Percentiles rank a stretch among this genome's conserved stretches.
phyloP scores from a whole-genome alignment of 2,329 filamentous ascomycete genomes.

The Daldinia sp. region DNA sequence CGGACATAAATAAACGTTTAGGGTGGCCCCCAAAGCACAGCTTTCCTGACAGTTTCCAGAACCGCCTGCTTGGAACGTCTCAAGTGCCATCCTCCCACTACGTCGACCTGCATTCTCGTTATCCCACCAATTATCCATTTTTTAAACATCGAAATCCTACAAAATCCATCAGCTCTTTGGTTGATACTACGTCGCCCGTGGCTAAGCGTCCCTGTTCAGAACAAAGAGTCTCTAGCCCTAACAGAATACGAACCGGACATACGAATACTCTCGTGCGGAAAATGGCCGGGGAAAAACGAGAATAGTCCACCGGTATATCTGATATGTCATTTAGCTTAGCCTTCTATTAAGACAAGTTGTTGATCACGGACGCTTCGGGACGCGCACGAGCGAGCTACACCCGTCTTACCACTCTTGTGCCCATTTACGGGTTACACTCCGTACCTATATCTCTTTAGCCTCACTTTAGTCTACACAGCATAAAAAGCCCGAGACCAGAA shows the following conservation, averaged over 20 bases:
- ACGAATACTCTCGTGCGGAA: constrained; percentile 6
- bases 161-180: constrained; percentile 14
- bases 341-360: constrained; percentile 27
- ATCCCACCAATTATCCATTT: constrained; percentile 26
- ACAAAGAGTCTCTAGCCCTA: constrained; percentile 7
- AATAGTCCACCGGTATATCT: constrained; percentile 21
- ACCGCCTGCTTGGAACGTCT: constrained; percentile 34
- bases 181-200: constrained; percentile 22
- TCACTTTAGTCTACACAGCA: constrained; percentile 20
- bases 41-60: constrained; percentile 20
- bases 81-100: constrained; percentile 27
- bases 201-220: constrained; percentile 31
- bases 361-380: constrained; percentile 41
- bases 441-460: constrained; percentile 25
- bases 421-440: constrained; percentile 34
- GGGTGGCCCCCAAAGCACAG: constrained; percentile 29
- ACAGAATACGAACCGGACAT: constrained; percentile 12
- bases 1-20: constrained; percentile 39
- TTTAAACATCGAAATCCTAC: constrained; percentile 22
- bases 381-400: constrained; percentile 32
- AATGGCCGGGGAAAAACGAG: constrained; percentile 11
- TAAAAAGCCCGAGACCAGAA: constrained; percentile 24
- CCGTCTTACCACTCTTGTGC: constrained; percentile 37
- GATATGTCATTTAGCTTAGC: constrained; percentile 31
- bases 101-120: constrained; percentile 34